Evolutionary conservation across 2,329 filamentous ascomycete genomes (phyloP).

Genomic region (Cladobotryum protrusum): DNA sequence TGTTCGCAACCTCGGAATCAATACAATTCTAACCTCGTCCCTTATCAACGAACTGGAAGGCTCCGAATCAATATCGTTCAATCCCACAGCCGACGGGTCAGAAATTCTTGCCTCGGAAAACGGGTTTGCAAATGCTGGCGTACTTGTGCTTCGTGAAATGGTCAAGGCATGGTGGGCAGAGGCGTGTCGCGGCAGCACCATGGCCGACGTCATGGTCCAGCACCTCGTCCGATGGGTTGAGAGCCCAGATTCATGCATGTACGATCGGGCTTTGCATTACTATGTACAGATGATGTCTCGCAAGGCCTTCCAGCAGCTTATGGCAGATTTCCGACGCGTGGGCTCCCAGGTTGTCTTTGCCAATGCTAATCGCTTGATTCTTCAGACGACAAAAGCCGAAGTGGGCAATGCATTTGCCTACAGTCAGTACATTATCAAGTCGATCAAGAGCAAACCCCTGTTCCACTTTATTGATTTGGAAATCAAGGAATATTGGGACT

Average conservation of each 20-base stretch:
- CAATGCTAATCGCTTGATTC: constrained; percentile 76
- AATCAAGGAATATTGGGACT: constrained; percentile 99
- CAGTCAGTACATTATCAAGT: constrained; percentile 95
- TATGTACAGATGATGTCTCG: constrained; percentile 98
- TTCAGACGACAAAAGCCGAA: constrained; percentile 95
- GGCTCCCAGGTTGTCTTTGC: constrained; percentile 96
- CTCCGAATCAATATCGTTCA: constrained; percentile 78
- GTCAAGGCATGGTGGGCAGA: constrained; percentile 98
- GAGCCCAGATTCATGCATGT: constrained; percentile 86
- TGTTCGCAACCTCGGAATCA: constrained; percentile 90
- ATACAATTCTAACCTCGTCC: constrained; percentile 93
- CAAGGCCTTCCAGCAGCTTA: constrained; percentile 93
- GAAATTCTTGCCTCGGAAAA: constrained; percentile 71
- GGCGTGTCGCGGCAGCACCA: constrained; percentile 79
- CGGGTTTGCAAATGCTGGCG: constrained; percentile 86
- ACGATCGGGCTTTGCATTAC: constrained; percentile 88
- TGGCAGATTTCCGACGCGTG: constrained; percentile 92
- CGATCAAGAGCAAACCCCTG: constrained; percentile 87
- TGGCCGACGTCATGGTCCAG: constrained; percentile 97
- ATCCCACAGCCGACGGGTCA: constrained; percentile 41
- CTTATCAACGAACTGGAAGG: constrained; percentile 96
- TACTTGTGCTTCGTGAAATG: constrained; percentile 91
- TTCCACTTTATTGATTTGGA: constrained; percentile 97
- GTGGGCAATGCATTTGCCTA: constrained; percentile 96
- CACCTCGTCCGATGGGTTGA: constrained; percentile 97